Evolutionary conservation across 1,139 yeast genomes (phyloP), one percentile per base, ranked within the genome.

Genomic region (Candida sanyaensis): DNA sequence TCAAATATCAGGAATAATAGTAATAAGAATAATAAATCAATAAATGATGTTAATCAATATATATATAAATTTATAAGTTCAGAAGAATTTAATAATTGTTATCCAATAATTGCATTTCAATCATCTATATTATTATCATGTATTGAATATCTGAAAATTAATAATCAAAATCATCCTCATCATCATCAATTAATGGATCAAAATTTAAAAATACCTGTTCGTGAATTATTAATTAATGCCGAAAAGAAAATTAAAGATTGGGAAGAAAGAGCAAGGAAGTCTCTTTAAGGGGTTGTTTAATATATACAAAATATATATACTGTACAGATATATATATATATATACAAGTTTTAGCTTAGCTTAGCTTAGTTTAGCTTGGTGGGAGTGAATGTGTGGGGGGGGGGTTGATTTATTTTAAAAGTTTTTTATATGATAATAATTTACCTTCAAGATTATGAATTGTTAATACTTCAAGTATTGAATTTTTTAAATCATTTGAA

Each of bases 371-470:
- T n/a, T n/a, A n/a, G 21, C 21, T 17, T 17, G 21, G 21, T 17
- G 21, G 3, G 3, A 17, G 3, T 17, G 21, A 17, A n/a, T n/a
- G n/a, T n/a, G n/a, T n/a, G 37, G 27, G 3, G 12, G 11, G 6
- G 40, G 13, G 11, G 29, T n/a, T 4, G 37, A 42, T 21, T 8
- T 8, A 17, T 17, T 33, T 13, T n/a, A 61, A 51, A 6, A 51
- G 11, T 32, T 51, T 48, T 42, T 64, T 54, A 50, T 66, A 66
- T 3, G 55, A 49, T 26, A 53, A 28, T 6, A 66, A 42, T 47
- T 63, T 63, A n/a, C 70, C 70, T 47, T 65, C 70, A 12, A 65
- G 47, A 13, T 64, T 61, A 47, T 62, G 59, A 31, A 46, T 42
- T 8, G 45, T 54, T 44, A 65, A 53, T n/a, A 62, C 50, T 3